Evolutionary conservation across 257 asterid genomes (phyloP).

Genomic region (Striga asiatica): DNA sequence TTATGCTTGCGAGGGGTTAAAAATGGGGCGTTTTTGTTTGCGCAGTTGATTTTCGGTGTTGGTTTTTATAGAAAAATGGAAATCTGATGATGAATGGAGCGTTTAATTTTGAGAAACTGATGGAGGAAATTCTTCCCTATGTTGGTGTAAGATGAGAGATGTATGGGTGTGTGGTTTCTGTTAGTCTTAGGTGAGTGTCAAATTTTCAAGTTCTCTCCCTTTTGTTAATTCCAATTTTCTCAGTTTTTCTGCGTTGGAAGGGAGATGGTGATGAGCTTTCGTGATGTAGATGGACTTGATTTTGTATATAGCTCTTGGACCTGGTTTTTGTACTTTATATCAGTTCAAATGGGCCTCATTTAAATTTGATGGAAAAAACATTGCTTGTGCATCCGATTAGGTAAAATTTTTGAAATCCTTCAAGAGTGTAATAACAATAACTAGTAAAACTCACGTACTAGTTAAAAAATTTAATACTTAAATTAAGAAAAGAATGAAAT

Average conservation of each 20-base stretch:
- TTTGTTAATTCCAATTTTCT: neutral
- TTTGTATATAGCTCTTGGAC: constrained; percentile 17
- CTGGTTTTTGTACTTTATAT: neutral
- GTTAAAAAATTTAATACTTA: no score
- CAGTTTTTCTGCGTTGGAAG: constrained; percentile 9
- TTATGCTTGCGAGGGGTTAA: constrained; percentile 71
- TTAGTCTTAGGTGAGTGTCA: constrained; percentile 18
- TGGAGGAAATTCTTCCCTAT: neutral
- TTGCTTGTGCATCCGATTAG: no score
- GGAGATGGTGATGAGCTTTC: neutral
- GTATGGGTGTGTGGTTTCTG: constrained; percentile 17
- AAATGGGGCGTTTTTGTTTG: neutral
- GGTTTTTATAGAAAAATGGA: no score
- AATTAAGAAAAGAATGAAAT: no score
- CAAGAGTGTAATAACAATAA: no score
- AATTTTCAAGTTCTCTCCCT: neutral
- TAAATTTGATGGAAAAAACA: no score
- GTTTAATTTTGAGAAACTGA: neutral
- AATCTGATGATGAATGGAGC: constrained; percentile 8
- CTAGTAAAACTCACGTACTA: no score
- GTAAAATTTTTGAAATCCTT: no score
- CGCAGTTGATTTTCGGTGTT: neutral
- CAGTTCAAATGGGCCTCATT: no score
- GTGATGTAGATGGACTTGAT: constrained; percentile 12
- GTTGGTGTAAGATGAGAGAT: constrained; percentile 7